Conservation (phyloP, 2,329 filamentous ascomycete species). For the Nakataea oryzae region DNA sequence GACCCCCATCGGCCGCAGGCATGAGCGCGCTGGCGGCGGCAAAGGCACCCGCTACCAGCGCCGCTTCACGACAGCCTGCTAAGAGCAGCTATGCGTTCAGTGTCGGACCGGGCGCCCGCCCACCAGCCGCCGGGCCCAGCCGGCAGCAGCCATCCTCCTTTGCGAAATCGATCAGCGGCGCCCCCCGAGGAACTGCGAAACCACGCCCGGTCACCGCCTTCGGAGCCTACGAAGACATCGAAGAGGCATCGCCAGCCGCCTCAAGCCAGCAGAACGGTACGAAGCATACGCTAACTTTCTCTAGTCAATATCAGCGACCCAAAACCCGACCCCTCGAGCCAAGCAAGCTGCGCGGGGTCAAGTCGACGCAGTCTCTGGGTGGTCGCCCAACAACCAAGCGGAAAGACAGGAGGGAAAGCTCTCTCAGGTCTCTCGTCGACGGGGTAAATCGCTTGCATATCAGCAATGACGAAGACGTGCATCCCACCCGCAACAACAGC, state of each 20-base stretch:
- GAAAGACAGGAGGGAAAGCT: conserved; percentile 28
- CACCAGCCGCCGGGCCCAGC: conserved; percentile 31
- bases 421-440: conserved; percentile 20
- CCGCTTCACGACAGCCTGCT: conserved; percentile 25
- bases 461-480: conserved; percentile 16
- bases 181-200: conserved; percentile 27
- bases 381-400: not conserved
- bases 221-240: conserved; percentile 19
- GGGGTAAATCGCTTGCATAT: conserved; percentile 29
- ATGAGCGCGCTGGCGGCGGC: not conserved
- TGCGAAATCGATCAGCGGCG: conserved; percentile 33
- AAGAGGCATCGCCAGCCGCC: conserved; percentile 11
- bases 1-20: conserved; percentile 17
- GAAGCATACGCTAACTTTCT: conserved; percentile 14
- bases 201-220: conserved; percentile 28
- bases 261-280: conserved; percentile 26
- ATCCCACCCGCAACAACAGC: conserved; percentile 3
- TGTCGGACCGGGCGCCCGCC: conserved; percentile 40
- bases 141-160: conserved; percentile 40
- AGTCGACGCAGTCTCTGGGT: not conserved
- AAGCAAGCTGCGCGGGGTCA: conserved; percentile 13
- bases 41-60: conserved; percentile 9
- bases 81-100: conserved; percentile 44
- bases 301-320: conserved; percentile 4
- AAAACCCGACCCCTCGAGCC: conserved; percentile 5